Evolutionary conservation across 140 eudicot genomes (phyloP).

Genomic region (Ambrosia hybrid): DNA sequence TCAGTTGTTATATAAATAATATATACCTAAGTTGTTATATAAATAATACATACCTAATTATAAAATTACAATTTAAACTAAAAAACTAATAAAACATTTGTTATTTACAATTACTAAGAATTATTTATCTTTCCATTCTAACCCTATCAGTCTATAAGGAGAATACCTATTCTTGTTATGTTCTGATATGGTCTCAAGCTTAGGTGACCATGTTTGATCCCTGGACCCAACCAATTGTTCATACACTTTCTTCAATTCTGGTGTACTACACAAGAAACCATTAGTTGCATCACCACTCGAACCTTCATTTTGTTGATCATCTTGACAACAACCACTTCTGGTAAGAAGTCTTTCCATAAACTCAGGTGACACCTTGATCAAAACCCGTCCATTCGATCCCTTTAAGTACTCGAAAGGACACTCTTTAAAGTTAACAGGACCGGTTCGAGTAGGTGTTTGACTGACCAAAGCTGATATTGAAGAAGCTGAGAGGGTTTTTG

Average conservation of each 20-base stretch:
- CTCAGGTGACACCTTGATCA: constrained; percentile 62
- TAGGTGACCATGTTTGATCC: constrained; percentile 79
- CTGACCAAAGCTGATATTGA: constrained; percentile 42
- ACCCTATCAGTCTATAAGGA: constrained; percentile 55
- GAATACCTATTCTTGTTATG: constrained; percentile 59
- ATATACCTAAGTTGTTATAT: too few species aligned
- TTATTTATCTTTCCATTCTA: constrained; percentile 40
- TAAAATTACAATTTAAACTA: background rate
- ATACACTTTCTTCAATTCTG: constrained; percentile 74
- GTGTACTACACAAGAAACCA: constrained; percentile 64
- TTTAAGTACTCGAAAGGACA: constrained; percentile 65
- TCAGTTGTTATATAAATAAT: too few species aligned
- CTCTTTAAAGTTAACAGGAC: constrained; percentile 31
- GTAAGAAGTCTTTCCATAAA: constrained; percentile 47
- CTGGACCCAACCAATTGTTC: constrained; percentile 59
- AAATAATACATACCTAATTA: background rate
- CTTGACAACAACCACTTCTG: constrained; percentile 1
- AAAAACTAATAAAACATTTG: too few species aligned
- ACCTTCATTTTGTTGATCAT: constrained; percentile 14
- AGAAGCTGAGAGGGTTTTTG: constrained; percentile 53
- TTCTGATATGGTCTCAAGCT: constrained; percentile 73
- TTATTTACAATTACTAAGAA: background rate
- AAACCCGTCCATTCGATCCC: constrained; percentile 57
- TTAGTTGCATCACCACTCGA: background rate
- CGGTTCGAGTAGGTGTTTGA: background rate